Conservation (phyloP, 208 protist species). For the Strigomonas galati region DNA sequence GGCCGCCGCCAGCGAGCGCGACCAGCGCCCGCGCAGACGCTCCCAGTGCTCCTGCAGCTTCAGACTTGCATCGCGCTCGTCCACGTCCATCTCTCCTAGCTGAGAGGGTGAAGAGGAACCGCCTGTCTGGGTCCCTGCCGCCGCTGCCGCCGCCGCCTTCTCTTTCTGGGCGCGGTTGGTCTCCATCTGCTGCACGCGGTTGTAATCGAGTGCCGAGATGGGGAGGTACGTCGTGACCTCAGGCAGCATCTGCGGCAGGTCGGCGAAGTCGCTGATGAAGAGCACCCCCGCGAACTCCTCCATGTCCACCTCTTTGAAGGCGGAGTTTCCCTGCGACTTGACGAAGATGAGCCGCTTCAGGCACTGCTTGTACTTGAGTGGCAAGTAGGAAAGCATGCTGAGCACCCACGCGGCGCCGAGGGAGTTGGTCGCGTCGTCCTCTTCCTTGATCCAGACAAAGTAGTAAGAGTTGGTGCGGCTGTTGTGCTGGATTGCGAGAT, state of each 20-base stretch:
- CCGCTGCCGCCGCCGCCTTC: background rate
- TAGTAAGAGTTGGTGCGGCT: constrained; percentile 25
- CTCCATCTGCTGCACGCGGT: constrained; percentile 7
- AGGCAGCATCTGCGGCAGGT: constrained; percentile 17
- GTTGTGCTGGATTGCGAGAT: constrained; percentile 30
- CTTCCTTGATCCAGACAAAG: constrained; percentile 32
- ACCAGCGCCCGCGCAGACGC: constrained; percentile 16
- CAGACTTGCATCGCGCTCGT: background rate
- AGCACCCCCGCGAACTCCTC: background rate
- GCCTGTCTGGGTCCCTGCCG: background rate
- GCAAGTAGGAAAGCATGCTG: constrained; percentile 19
- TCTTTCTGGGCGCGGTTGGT: background rate
- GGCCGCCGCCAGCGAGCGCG: constrained; percentile 22
- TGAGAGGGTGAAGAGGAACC: background rate
- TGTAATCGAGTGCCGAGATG: constrained; percentile 23
- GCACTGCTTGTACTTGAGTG: constrained; percentile 13
- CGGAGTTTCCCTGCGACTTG: constrained; percentile 1
- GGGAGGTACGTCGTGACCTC: constrained; percentile 21
- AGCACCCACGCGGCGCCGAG: constrained; percentile 13
- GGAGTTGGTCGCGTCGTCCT: constrained; percentile 9
- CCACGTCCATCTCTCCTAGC: background rate
- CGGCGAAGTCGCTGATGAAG: constrained; percentile 6
- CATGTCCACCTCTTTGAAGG: constrained; percentile 1
- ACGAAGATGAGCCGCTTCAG: constrained; percentile 20
- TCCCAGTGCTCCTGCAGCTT: constrained; percentile 4